A percentile compares a stretch with the other conserved stretches of the same genome.
These are phyloP conservation scores for Tuber aestivum DNA, from an alignment of 495 filamentous ascomycete genomes.

Conservation along the genomic window DNA sequence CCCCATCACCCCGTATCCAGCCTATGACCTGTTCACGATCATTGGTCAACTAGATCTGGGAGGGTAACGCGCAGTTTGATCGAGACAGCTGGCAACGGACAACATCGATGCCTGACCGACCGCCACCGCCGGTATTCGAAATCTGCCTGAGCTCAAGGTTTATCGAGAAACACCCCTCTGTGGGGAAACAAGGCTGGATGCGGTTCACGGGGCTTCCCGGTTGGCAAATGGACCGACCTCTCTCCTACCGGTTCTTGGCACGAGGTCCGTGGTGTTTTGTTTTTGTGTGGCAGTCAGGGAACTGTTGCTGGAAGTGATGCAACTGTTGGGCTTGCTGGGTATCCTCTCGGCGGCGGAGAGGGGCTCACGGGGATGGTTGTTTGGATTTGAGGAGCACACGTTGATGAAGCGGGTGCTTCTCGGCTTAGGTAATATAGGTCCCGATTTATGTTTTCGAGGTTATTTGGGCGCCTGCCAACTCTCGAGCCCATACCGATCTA, in stretches of 20 bases:
- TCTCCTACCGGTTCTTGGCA: neutral
- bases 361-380: neutral
- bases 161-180: neutral
- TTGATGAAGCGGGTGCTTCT: neutral
- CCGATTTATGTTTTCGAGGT: neutral
- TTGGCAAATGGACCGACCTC: neutral
- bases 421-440: neutral
- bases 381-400: neutral
- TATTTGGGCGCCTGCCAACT: neutral
- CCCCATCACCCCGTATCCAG: neutral
- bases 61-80: neutral
- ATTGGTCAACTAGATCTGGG: neutral
- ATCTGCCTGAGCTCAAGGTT: neutral
- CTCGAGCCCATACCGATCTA: neutral
- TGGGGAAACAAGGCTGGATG: neutral
- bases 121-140: neutral
- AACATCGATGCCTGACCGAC: neutral
- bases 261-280: neutral
- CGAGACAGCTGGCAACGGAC: conserved; percentile 3
- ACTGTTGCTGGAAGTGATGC: neutral
- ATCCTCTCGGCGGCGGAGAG: neutral
- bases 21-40: neutral
- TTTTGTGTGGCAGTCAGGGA: neutral
- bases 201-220: neutral
- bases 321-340: neutral